These are phyloP conservation scores for Castanopsis chinensis DNA, from an alignment of 306 rosid species.

Conservation along the genomic window DNA sequence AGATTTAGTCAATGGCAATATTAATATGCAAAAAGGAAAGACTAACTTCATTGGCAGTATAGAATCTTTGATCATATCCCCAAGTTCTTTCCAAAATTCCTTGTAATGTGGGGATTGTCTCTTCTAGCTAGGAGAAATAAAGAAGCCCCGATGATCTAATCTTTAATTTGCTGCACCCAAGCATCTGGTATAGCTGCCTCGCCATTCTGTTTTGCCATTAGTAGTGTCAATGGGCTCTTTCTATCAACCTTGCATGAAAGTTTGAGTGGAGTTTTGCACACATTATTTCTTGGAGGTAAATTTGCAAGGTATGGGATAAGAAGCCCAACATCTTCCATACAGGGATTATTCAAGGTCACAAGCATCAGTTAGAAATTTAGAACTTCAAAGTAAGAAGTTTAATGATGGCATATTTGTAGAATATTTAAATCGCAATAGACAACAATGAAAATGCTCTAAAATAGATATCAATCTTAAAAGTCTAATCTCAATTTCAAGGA, in stretches of 20 bases:
- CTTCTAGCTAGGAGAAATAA: slow-evolving; percentile 71
- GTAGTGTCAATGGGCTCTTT: slow-evolving; percentile 28
- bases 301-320: not conserved
- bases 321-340: no score
- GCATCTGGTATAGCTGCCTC: slow-evolving; percentile 43
- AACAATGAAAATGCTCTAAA: not conserved
- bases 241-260: slow-evolving; percentile 33
- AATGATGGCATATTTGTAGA: no score
- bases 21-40: no score
- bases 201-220: slow-evolving; percentile 30
- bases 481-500: no score
- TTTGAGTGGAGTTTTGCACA: slow-evolving; percentile 17
- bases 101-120: slow-evolving; percentile 78
- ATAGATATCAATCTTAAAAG: no score
- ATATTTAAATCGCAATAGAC: not conserved
- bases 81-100: slow-evolving; percentile 68
- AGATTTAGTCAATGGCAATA: no score
- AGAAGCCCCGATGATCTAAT: slow-evolving; percentile 75
- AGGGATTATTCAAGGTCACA: no score
- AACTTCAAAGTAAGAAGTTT: no score
- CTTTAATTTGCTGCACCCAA: slow-evolving; percentile 62
- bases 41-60: no score
- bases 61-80: slow-evolving; percentile 57
- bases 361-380: no score
- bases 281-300: slow-evolving; percentile 30